A percentile compares a stretch with the other conserved stretches of the same genome.
These are phyloP conservation scores for Oryza punctata DNA, from an alignment of 176 grass and related monocot genomes.

Conservation along the genomic window DNA sequence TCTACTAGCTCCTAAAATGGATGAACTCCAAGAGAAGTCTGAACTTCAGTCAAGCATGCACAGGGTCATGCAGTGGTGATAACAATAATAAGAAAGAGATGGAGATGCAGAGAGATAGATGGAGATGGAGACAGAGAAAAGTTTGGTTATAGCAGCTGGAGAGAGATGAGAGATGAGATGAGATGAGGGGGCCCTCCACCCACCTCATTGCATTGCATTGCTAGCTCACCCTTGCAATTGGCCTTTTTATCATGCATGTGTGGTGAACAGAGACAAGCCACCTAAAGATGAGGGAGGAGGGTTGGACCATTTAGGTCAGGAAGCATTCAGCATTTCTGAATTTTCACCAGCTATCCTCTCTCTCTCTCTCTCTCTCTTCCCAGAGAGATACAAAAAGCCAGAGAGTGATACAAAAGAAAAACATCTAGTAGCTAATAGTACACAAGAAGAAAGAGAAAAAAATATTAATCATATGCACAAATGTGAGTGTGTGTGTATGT, in stretches of 20 bases:
- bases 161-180: neutral
- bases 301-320: conserved; percentile 52
- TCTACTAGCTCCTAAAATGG: neutral
- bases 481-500: neutral
- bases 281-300: conserved; percentile 38
- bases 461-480: neutral
- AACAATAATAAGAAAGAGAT: conserved; percentile 33
- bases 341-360: neutral
- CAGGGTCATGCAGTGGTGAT: conserved; percentile 45
- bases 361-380: too few relatives aligned
- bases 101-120: conserved; percentile 21
- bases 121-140: conserved; percentile 4
- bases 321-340: conserved; percentile 34
- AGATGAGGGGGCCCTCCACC: conserved; percentile 39
- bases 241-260: conserved; percentile 54
- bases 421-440: neutral
- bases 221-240: neutral
- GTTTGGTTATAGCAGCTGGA: neutral
- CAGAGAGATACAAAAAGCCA: neutral
- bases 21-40: neutral
- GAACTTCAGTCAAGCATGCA: neutral
- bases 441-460: neutral
- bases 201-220: conserved; percentile 10
- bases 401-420: neutral
- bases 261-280: conserved; percentile 58